Percentiles rank a stretch among this genome's conserved stretches.
These are phyloP conservation scores for Septoria linicola DNA, from an alignment of 2,329 filamentous ascomycete genomes.

Conservation along the genomic window DNA sequence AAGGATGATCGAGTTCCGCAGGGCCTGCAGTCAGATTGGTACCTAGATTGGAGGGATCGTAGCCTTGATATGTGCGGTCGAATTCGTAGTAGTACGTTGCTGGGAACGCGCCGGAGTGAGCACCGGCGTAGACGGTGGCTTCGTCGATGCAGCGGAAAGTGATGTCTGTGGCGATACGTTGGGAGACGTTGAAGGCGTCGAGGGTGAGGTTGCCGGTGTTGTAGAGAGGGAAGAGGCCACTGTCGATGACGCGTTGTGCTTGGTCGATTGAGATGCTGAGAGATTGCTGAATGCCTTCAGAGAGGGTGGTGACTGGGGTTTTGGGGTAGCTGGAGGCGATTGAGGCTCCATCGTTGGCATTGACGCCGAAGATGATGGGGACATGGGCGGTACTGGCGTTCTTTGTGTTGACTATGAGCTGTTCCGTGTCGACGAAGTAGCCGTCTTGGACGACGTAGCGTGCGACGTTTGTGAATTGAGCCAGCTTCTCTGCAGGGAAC, in stretches of 20 bases:
- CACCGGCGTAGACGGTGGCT: slow-evolving; percentile 56
- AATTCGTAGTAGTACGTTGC: slow-evolving; percentile 61
- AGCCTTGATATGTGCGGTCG: slow-evolving; percentile 54
- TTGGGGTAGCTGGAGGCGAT: slow-evolving; percentile 51
- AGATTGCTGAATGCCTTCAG: slow-evolving; percentile 46
- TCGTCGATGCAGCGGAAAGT: slow-evolving; percentile 61
- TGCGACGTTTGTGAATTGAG: slow-evolving; percentile 44
- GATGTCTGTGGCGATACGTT: slow-evolving; percentile 58
- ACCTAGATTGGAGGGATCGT: slow-evolving; percentile 55
- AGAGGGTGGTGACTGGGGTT: slow-evolving; percentile 43
- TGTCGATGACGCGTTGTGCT: slow-evolving; percentile 44
- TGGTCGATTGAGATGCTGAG: slow-evolving; percentile 47
- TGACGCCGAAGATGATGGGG: slow-evolving; percentile 57
- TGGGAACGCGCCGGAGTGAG: slow-evolving; percentile 48
- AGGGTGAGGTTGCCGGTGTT: slow-evolving; percentile 52
- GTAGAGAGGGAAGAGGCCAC: slow-evolving; percentile 53
- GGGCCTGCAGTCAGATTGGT: slow-evolving; percentile 39
- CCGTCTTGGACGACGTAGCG: slow-evolving; percentile 61
- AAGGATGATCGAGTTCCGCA: slow-evolving; percentile 38
- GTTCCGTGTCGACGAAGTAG: slow-evolving; percentile 53
- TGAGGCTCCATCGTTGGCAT: slow-evolving; percentile 56
- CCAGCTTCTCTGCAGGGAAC: slow-evolving; percentile 47
- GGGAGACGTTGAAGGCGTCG: slow-evolving; percentile 56
- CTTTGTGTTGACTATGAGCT: slow-evolving; percentile 47
- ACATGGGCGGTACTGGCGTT: slow-evolving; percentile 51